Evolutionary conservation across 2,329 filamentous ascomycete species (phyloP), one percentile per base, ranked within the genome.

Genomic region (Alternaria atra): DNA sequence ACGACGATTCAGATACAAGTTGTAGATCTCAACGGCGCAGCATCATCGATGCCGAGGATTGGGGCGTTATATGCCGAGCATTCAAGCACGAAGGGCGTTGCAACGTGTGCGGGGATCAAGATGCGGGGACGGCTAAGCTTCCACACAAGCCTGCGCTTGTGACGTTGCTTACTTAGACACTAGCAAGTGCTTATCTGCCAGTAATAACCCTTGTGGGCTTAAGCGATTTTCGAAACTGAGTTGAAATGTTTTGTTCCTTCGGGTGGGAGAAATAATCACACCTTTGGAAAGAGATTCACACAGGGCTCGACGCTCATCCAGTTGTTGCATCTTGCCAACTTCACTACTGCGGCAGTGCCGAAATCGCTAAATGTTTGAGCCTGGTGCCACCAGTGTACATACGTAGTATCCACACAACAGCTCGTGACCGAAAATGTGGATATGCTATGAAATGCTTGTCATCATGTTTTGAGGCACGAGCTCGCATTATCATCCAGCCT

Each of bases 101-200:
- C 32, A 50, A 35, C 6, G 46, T 50, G 46, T 48, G 32, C 46
- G 32, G 53, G 43, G 53, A 44, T 51, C 65, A 52, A 47, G 39
- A 46, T 37, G 51, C 30, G 50, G 51, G 50, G 54, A 55, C 51
- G 42, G 61, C 55, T 61, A 69, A 69, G 65, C 67, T 65, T 66
- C 58, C 35, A 43, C 34, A 54, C n/a, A 46, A 57, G 61, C 48
- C 20, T 47, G 43, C 32, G 12, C 61, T 63, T 63, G 57, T 63
- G 57, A 63, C 61, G 57, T 63, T 52, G 57, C 61, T 60, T 63
- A 39, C 55, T 60, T 54, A 44, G 47, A 63, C 53, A 51, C 48
- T 37, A n/a, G 15, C 32, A 29, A 34, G 39, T 40, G 47, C 42
- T 52, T 39, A 37, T 47, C 39, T 46, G 29, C 39, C 23, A 54